A percentile compares a stretch with the other conserved stretches of the same genome.
These are phyloP conservation scores for Trichophyton schoenleinii DNA, from an alignment of 2,329 filamentous ascomycete species.

Conservation along the genomic window DNA sequence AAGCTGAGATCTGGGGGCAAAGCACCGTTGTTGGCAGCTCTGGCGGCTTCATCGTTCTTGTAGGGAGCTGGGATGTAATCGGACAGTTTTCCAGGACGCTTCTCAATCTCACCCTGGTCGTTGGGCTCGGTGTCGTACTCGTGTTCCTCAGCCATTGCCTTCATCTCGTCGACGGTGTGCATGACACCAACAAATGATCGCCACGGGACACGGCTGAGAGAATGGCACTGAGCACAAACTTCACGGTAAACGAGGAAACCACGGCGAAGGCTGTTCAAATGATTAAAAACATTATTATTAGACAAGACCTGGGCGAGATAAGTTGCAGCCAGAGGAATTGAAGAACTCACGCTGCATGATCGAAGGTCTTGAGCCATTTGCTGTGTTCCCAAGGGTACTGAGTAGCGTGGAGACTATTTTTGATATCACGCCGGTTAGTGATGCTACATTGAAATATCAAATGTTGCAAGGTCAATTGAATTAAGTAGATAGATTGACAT, in stretches of 20 bases:
- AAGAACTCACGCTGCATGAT: slow-evolving; percentile 76
- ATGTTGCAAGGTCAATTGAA: background rate
- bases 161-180: slow-evolving; percentile 96
- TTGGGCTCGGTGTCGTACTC: slow-evolving; percentile 98
- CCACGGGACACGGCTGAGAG: slow-evolving; percentile 86
- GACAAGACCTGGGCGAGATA: background rate
- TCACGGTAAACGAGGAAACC: slow-evolving; percentile 99
- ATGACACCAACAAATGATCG: slow-evolving; percentile 78
- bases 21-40: slow-evolving; percentile 96
- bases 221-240: slow-evolving; percentile 97
- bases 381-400: slow-evolving; percentile 92
- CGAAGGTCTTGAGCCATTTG: slow-evolving; percentile 88
- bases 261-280: slow-evolving; percentile 63
- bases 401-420: slow-evolving; percentile 69
- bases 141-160: slow-evolving; percentile 91
- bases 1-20: slow-evolving; percentile 93
- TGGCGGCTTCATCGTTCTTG: slow-evolving; percentile 98
- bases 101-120: slow-evolving; percentile 94
- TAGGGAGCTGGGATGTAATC: slow-evolving; percentile 92
- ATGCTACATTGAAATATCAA: background rate
- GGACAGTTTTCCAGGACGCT: slow-evolving; percentile 95
- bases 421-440: slow-evolving; percentile 4
- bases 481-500: slow-evolving; percentile 39
- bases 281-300: slow-evolving; percentile 10
- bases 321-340: background rate